Evolutionary conservation across 371 early-diverging fungal genomes (phyloP).

Genomic region (Rhizoclosmatium hyalinum): DNA sequence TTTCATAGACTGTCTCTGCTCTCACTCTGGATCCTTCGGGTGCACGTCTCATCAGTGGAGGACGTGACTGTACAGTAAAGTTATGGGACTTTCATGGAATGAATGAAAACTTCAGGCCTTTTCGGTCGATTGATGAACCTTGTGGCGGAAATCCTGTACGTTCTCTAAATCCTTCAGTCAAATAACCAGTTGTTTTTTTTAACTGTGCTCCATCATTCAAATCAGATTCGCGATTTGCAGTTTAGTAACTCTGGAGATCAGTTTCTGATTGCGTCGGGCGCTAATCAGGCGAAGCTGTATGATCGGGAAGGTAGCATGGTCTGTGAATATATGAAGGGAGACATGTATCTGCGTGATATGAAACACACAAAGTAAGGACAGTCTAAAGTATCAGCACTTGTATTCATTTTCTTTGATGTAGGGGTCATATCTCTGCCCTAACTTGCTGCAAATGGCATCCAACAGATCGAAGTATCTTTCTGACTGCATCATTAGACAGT

Average conservation of each 20-base stretch:
- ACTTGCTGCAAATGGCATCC: conserved; percentile 88
- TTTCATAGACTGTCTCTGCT: conserved; percentile 73
- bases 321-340: conserved; percentile 84
- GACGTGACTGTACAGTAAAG: conserved; percentile 81
- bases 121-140: conserved; percentile 78
- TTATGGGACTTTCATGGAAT: conserved; percentile 94
- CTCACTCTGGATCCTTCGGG: conserved; percentile 86
- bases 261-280: conserved; percentile 80
- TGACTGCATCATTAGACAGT: conserved; percentile 84
- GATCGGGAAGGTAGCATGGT: conserved; percentile 79
- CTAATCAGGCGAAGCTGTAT: conserved; percentile 76
- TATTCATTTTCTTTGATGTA: conserved; percentile 18
- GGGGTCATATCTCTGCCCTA: conserved; percentile 86
- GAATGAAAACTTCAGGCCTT: conserved; percentile 78
- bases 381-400: neutral
- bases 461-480: conserved; percentile 64
- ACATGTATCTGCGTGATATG: conserved; percentile 91
- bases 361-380: conserved; percentile 70
- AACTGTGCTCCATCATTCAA: neutral
- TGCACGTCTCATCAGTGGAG: conserved; percentile 78
- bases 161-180: neutral
- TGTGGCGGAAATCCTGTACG: conserved; percentile 77
- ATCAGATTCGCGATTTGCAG: conserved; percentile 77
- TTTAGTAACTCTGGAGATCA: conserved; percentile 80
- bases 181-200: neutral